Conservation (phyloP, 1,284 basidiomycete genomes). For the Ceraceosorus guamensis region DNA sequence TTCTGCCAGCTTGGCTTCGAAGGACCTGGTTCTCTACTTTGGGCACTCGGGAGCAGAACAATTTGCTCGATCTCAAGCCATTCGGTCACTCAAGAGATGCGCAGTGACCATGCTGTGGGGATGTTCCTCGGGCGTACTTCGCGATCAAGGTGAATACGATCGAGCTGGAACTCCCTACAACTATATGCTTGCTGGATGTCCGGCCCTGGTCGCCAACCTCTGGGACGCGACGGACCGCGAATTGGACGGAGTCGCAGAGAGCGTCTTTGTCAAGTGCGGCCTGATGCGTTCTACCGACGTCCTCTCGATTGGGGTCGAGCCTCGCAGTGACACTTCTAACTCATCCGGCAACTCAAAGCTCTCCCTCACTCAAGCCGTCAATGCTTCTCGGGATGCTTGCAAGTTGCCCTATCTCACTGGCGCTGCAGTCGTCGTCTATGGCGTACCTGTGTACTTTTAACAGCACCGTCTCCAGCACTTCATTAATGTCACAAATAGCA, state of each 20-base stretch:
- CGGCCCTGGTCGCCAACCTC: constrained; percentile 82
- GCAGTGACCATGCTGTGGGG: constrained; percentile 97
- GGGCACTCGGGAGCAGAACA: constrained; percentile 94
- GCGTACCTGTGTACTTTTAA: constrained; percentile 60
- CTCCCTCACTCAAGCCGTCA: constrained; percentile 72
- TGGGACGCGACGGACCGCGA: constrained; percentile 99
- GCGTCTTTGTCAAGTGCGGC: constrained; percentile 69
- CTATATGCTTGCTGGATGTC: constrained; percentile 93
- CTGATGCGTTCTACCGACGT: constrained; percentile 51
- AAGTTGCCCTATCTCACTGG: constrained; percentile 92
- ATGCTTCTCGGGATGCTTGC: constrained; percentile 67
- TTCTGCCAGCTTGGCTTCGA: constrained; percentile 20
- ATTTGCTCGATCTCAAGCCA: constrained; percentile 71
- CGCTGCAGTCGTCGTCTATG: constrained; percentile 87
- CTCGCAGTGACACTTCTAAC: constrained; percentile 6
- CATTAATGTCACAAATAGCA: too few relatives aligned
- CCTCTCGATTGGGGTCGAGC: constrained; percentile 7
- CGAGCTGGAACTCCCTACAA: constrained; percentile 81
- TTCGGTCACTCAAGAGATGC: constrained; percentile 69
- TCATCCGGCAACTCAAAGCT: constrained; percentile 29
- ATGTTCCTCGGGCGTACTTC: constrained; percentile 82
- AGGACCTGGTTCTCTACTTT: constrained; percentile 62
- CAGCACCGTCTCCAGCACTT: neutral
- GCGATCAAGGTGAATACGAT: constrained; percentile 88
- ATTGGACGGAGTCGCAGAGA: constrained; percentile 81